These are phyloP conservation scores for Apostasia shenzhenica DNA, from an alignment of 106 monocot genomes.

Conservation along the genomic window DNA sequence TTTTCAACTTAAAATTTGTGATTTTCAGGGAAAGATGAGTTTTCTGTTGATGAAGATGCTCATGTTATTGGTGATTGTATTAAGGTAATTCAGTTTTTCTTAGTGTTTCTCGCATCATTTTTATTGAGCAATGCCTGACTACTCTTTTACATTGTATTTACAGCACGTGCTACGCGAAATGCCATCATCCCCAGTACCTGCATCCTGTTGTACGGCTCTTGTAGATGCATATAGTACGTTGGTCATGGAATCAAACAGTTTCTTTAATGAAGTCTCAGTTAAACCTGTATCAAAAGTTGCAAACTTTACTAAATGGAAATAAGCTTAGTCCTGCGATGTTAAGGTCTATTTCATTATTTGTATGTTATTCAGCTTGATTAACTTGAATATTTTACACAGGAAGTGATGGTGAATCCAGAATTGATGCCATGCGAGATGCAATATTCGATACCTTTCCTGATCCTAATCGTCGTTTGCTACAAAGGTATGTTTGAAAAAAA, in stretches of 20 bases:
- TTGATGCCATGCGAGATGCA: conserved; percentile 46
- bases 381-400: conserved; percentile 30
- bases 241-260: not conserved
- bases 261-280: not conserved
- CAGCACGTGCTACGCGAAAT: conserved; percentile 93
- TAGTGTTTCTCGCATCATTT: conserved; percentile 2
- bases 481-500: conserved; percentile 45
- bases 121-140: conserved; percentile 4
- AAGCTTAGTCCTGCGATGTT: too few relatives aligned
- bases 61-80: conserved; percentile 99
- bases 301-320: too few relatives aligned
- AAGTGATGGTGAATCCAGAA: conserved; percentile 46
- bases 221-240: conserved; percentile 86
- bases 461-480: conserved; percentile 73
- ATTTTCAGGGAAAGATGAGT: conserved; percentile 76
- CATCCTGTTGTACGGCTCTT: conserved; percentile 77
- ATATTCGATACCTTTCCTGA: conserved; percentile 80
- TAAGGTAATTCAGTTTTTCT: conserved; percentile 44
- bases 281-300: too few relatives aligned
- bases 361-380: not conserved
- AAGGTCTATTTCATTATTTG: too few relatives aligned
- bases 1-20: not conserved
- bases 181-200: conserved; percentile 96
- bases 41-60: conserved; percentile 85
- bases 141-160: conserved; percentile 10